Percentiles rank a stretch among this genome's conserved stretches.
Evolutionary conservation across 208 protist species (phyloP).

Genomic region (Strigomonas galati): DNA sequence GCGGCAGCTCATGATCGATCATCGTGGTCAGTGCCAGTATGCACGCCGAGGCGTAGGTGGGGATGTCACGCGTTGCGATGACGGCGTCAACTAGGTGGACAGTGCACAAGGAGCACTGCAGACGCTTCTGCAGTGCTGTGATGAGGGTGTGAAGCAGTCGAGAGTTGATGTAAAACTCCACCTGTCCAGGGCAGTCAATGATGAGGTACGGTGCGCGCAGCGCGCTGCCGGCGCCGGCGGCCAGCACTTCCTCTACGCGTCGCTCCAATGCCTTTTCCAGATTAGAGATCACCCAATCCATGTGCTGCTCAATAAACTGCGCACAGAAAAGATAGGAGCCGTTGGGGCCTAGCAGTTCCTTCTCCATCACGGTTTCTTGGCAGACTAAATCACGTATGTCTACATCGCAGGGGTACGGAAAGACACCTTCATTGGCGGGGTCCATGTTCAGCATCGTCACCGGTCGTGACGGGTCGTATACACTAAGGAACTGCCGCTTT

Average conservation of each 20-base stretch:
- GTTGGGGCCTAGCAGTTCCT: constrained; percentile 96
- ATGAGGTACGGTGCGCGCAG: constrained; percentile 89
- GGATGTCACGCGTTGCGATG: constrained; percentile 92
- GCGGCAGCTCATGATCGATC: constrained; percentile 95
- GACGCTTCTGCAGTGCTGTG: constrained; percentile 47
- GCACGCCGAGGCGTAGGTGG: constrained; percentile 95
- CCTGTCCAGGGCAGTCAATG: constrained; percentile 98
- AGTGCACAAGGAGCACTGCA: constrained; percentile 75
- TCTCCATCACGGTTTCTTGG: constrained; percentile 90
- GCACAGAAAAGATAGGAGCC: constrained; percentile 97
- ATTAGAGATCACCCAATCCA: constrained; percentile 70
- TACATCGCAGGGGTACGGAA: constrained; percentile 91
- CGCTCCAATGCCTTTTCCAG: constrained; percentile 65
- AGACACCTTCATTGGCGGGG: constrained; percentile 96
- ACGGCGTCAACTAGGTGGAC: constrained; percentile 95
- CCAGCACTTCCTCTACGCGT: constrained; percentile 45
- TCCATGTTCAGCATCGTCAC: constrained; percentile 97
- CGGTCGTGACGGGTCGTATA: constrained; percentile 81
- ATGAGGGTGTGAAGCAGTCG: constrained; percentile 86
- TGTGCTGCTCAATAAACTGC: constrained; percentile 87
- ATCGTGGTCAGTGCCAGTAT: constrained; percentile 95
- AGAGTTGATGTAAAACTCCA: constrained; percentile 98
- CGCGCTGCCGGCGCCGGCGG: not conserved
- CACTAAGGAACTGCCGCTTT: constrained; percentile 93
- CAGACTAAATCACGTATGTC: constrained; percentile 93